Evolutionary conservation across 1,284 basidiomycete genomes (phyloP).

Genomic region (Trametes hirsuta): DNA sequence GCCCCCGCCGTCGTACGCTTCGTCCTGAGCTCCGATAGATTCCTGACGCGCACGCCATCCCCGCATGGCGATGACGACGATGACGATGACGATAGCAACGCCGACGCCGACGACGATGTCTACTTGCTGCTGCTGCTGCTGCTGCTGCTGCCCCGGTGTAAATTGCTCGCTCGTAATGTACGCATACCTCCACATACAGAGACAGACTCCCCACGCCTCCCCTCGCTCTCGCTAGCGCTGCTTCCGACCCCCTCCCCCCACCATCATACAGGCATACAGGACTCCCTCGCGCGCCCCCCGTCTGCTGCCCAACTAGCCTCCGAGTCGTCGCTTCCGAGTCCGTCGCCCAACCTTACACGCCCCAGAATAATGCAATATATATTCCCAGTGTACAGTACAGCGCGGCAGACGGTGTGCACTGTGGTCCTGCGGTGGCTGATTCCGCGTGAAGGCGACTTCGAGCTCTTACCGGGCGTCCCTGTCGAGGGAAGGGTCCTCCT

Average conservation of each 20-base stretch:
- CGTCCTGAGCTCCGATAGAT: not conserved
- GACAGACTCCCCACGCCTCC: not conserved
- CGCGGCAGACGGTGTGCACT: not conserved
- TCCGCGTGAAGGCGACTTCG: too few species aligned
- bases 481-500: not conserved
- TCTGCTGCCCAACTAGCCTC: not conserved
- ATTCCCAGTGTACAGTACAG: not conserved
- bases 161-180: slow-evolving; percentile 11
- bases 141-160: not conserved
- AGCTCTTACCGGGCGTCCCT: not conserved
- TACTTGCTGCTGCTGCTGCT: not conserved
- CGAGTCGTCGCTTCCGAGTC: not conserved
- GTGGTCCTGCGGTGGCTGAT: too few species aligned
- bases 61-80: not conserved
- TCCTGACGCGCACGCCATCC: slow-evolving; percentile 1
- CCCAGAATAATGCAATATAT: slow-evolving; percentile 39
- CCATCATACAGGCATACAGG: not conserved
- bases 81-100: too few species aligned
- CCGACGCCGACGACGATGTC: not conserved
- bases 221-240: not conserved
- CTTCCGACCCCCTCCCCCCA: not conserved
- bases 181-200: slow-evolving; percentile 9
- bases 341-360: slow-evolving; percentile 1
- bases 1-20: slow-evolving; percentile 22
- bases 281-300: not conserved